Percentiles rank a stretch among this genome's conserved stretches.
These are phyloP conservation scores for Aphanocladium album DNA, from an alignment of 2,329 filamentous ascomycete genomes.

Conservation along the genomic window DNA sequence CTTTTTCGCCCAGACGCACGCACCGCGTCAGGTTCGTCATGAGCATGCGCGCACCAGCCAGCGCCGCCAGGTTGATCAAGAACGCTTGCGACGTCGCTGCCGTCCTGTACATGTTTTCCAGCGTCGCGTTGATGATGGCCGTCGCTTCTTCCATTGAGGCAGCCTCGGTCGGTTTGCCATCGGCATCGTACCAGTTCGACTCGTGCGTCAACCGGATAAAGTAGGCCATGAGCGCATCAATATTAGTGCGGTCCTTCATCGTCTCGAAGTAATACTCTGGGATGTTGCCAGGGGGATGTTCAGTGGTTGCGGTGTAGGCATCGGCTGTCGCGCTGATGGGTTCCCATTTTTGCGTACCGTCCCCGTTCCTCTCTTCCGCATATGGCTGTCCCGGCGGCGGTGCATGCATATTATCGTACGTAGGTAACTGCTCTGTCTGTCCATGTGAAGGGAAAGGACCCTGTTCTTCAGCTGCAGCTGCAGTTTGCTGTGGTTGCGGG, in stretches of 20 bases:
- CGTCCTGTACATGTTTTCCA: constrained; percentile 47
- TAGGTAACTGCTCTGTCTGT: not conserved
- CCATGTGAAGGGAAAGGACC: not conserved
- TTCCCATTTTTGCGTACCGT: not conserved
- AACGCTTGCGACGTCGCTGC: constrained; percentile 50
- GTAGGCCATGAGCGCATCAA: constrained; percentile 51
- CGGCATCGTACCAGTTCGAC: constrained; percentile 47
- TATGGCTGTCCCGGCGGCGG: not conserved
- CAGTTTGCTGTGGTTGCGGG: constrained; percentile 18
- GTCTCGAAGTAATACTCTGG: constrained; percentile 31
- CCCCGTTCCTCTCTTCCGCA: not conserved
- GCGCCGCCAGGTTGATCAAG: constrained; percentile 53
- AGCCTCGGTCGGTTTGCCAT: constrained; percentile 37
- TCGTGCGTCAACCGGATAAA: constrained; percentile 47
- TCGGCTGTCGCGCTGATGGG: not conserved
- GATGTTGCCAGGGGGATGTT: constrained; percentile 9
- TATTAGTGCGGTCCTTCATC: constrained; percentile 46
- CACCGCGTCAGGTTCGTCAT: constrained; percentile 37
- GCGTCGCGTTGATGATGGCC: constrained; percentile 48
- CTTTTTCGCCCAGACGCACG: constrained; percentile 39
- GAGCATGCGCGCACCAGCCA: constrained; percentile 49
- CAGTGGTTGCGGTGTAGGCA: not conserved
- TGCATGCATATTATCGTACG: constrained; percentile 12
- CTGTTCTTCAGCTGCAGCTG: not conserved
- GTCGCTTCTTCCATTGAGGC: constrained; percentile 48